Evolutionary conservation across 78 protist genomes (phyloP).

Genomic region (Creolimax fragrantissima): DNA sequence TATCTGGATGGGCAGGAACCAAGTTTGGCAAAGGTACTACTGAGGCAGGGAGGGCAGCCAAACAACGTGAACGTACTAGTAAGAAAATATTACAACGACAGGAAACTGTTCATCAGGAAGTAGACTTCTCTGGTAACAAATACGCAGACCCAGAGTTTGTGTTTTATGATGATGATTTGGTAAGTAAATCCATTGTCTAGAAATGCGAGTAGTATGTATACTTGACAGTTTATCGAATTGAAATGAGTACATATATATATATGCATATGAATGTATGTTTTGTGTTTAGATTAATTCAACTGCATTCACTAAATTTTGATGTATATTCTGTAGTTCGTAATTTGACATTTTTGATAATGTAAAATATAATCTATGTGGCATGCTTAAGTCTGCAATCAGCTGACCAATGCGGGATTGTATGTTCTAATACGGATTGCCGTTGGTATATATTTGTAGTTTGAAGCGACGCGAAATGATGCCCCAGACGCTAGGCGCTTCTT

Average conservation of each 20-base stretch:
- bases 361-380: no score
- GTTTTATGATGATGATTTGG: slow-evolving; percentile 12
- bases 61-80: neutral
- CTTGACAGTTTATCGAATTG: no score
- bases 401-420: no score
- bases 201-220: no score
- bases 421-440: no score
- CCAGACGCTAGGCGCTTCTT: slow-evolving; percentile 26
- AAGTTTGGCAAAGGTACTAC: neutral
- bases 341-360: no score
- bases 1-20: neutral
- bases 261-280: no score
- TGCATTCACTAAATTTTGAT: no score
- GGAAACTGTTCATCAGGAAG: neutral
- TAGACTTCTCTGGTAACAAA: slow-evolving; percentile 3
- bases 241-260: no score
- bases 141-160: neutral
- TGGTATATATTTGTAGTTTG: neutral
- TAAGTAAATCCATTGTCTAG: neutral
- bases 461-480: neutral
- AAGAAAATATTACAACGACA: neutral
- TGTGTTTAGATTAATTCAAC: no score
- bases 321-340: no score
- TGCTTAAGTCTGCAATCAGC: no score
- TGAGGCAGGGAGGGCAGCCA: neutral